Evolutionary conservation across 2,329 filamentous ascomycete species (phyloP).

Genomic region (Meredithiella fracta): DNA sequence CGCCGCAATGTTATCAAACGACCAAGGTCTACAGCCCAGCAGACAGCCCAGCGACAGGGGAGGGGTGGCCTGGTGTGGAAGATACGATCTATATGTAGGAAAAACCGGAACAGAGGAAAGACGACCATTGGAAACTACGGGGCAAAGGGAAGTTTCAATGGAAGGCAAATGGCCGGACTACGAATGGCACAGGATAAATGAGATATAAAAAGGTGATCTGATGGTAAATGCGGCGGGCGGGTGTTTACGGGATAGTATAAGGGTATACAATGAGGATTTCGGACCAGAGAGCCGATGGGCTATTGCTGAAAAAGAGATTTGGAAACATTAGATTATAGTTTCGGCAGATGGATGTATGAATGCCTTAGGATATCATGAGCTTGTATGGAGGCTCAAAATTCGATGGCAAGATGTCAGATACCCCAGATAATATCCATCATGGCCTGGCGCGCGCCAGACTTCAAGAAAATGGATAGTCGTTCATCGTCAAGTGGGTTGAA

Average conservation of each 20-base stretch:
- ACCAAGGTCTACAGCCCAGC: no score
- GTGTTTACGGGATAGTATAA: no score
- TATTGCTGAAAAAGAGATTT: not conserved
- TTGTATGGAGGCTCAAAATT: not conserved
- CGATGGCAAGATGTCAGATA: no score
- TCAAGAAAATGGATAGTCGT: no score
- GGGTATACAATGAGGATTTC: no score
- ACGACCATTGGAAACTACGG: not conserved
- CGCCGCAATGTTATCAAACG: no score
- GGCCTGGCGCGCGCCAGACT: not conserved
- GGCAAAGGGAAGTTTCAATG: not conserved
- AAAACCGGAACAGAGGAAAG: conserved; percentile 9
- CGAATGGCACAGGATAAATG: no score
- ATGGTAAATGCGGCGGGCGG: no score
- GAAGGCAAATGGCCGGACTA: no score
- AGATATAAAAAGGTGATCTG: no score
- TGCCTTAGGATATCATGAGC: not conserved
- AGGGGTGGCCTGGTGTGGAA: not conserved
- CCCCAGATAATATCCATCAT: not conserved
- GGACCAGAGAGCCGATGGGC: no score
- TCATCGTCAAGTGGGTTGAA: no score
- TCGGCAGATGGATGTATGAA: not conserved
- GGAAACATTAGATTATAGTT: not conserved
- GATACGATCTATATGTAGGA: not conserved
- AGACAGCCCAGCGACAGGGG: not conserved